Conservation (phyloP, 495 filamentous ascomycete genomes). For the Talaromyces stipitatus region DNA sequence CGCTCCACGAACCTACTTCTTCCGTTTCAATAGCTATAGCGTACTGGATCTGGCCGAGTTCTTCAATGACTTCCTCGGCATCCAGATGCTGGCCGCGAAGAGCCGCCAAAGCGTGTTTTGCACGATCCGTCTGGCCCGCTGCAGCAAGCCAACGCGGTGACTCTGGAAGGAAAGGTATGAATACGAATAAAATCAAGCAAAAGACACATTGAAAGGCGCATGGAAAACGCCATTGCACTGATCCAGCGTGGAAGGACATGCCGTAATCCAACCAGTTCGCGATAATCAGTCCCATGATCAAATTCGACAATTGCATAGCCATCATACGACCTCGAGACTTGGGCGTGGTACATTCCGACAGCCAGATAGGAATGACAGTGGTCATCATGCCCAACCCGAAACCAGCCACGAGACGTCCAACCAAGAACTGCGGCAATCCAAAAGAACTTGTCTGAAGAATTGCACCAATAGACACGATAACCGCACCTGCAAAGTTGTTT, state of each 20-base stretch:
- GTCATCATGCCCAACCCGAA: slow-evolving; percentile 61
- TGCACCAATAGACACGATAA: slow-evolving; percentile 50
- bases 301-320: slow-evolving; percentile 25
- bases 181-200: slow-evolving; percentile 25
- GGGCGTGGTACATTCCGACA: slow-evolving; percentile 60
- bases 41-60: slow-evolving; percentile 13
- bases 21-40: slow-evolving; percentile 13
- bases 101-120: slow-evolving; percentile 44
- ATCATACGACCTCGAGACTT: slow-evolving; percentile 55
- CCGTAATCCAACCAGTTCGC: slow-evolving; percentile 20
- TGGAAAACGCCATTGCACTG: slow-evolving; percentile 44
- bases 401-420: slow-evolving; percentile 62
- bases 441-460: slow-evolving; percentile 39
- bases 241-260: slow-evolving; percentile 6
- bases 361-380: slow-evolving; percentile 62
- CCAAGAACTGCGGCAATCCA: slow-evolving; percentile 48
- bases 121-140: slow-evolving; percentile 45
- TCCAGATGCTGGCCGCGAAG: slow-evolving; percentile 10
- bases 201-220: slow-evolving; percentile 53
- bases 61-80: slow-evolving; percentile 7
- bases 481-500: slow-evolving; percentile 53
- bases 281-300: slow-evolving; percentile 13
- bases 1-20: slow-evolving; percentile 12
- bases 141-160: slow-evolving; percentile 28
- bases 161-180: slow-evolving; percentile 22